Percentiles rank a stretch among this genome's conserved stretches.
These are phyloP conservation scores for Thalassiosira profunda DNA, from an alignment of 108 stramenopile species.

Conservation along the genomic window DNA sequence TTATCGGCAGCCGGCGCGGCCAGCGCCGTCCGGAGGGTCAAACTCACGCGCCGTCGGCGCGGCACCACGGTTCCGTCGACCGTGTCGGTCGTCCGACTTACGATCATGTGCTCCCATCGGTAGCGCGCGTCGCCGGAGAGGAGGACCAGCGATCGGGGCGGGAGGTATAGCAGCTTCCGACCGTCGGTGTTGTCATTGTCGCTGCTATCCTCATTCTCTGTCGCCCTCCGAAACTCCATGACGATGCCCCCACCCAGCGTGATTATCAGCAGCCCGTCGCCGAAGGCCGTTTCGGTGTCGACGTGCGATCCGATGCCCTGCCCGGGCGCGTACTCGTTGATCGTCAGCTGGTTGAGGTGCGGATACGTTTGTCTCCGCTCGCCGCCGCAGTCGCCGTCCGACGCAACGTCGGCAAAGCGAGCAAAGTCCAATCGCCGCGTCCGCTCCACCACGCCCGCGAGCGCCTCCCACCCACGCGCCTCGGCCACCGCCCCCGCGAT, in stretches of 20 bases:
- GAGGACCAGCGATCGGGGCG: constrained; percentile 72
- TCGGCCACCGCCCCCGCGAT: constrained; percentile 36
- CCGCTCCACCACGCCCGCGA: constrained; percentile 74
- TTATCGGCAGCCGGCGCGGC: constrained; percentile 25
- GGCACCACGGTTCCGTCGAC: constrained; percentile 69
- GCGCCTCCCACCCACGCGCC: constrained; percentile 73
- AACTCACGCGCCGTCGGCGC: constrained; percentile 73
- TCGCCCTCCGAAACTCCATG: constrained; percentile 85
- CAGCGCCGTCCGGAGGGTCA: constrained; percentile 86
- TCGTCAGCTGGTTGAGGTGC: constrained; percentile 82
- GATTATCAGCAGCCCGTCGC: constrained; percentile 83
- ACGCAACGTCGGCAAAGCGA: constrained; percentile 12
- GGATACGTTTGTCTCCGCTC: constrained; percentile 24
- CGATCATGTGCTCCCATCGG: constrained; percentile 91
- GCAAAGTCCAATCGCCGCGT: constrained; percentile 55
- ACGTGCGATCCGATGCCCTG: constrained; percentile 93
- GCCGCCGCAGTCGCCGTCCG: not conserved
- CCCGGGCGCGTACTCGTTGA: constrained; percentile 87
- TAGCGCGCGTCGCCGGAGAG: constrained; percentile 84
- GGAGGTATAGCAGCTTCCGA: constrained; percentile 78
- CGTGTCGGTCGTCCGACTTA: constrained; percentile 85
- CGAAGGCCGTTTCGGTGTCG: constrained; percentile 89
- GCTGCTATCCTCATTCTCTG: not conserved
- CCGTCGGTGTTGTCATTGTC: not conserved
- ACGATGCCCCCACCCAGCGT: constrained; percentile 80